phyloP scores from a whole-genome alignment of 1,284 basidiomycete genomes.

The Cronartium quercuum region DNA sequence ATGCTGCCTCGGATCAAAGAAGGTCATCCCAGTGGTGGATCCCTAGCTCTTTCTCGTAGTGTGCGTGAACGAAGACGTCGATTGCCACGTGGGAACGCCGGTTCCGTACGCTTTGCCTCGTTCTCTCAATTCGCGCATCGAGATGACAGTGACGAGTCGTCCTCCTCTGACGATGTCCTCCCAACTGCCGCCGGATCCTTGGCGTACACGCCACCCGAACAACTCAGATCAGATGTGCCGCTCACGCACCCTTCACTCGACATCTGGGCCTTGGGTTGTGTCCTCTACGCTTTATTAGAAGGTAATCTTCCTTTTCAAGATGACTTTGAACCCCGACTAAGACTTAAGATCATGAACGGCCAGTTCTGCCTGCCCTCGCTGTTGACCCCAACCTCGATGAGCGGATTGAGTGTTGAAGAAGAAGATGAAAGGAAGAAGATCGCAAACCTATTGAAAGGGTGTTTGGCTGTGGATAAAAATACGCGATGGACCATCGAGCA shows the following conservation, averaged over 20 bases:
- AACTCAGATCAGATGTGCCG: slow-evolving; percentile 55
- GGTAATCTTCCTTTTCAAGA: slow-evolving; percentile 77
- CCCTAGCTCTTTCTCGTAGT: neutral
- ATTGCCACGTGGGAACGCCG: neutral
- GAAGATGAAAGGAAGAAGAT: slow-evolving; percentile 2
- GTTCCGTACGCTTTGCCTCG: neutral
- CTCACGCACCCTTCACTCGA: slow-evolving; percentile 60
- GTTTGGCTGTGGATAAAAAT: slow-evolving; percentile 9
- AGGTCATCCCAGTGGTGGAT: neutral
- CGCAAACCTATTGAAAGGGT: slow-evolving; percentile 19
- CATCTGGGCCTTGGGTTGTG: slow-evolving; percentile 84
- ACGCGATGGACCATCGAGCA: slow-evolving; percentile 16
- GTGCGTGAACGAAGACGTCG: neutral
- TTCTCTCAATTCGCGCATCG: neutral
- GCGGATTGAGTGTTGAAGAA: slow-evolving; percentile 4
- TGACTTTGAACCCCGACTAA: slow-evolving; percentile 76
- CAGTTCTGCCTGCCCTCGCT: slow-evolving; percentile 52
- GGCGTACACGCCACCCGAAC: slow-evolving; percentile 78
- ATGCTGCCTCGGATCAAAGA: slow-evolving; percentile 18
- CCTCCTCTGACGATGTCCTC: slow-evolving; percentile 46
- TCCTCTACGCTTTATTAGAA: slow-evolving; percentile 72
- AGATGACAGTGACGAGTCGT: slow-evolving; percentile 39
- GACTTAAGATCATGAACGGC: slow-evolving; percentile 83
- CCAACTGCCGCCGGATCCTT: slow-evolving; percentile 72
- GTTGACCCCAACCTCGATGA: neutral